A percentile compares a stretch with the other conserved stretches of the same genome.
Conservation (phyloP, 257 asterid genomes). For the Solanum pinnatisectum region DNA sequence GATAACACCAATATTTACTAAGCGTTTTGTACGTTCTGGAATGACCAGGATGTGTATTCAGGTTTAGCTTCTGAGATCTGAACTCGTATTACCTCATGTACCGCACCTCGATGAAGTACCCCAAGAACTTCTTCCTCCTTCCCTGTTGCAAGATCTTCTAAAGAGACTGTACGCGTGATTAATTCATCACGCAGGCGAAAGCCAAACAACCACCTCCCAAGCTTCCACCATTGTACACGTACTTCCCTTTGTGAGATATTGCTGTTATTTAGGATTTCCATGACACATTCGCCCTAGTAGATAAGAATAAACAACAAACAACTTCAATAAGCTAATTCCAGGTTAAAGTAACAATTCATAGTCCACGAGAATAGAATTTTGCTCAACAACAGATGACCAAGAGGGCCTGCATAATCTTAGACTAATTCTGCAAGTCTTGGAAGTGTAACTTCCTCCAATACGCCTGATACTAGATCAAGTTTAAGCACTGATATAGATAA, state of each 20-base stretch:
- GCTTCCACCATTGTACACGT: conserved; percentile 83
- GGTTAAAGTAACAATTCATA: background rate
- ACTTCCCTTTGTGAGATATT: conserved; percentile 55
- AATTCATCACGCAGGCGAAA: conserved; percentile 58
- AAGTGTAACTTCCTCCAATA: background rate
- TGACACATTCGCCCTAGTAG: conserved; percentile 33
- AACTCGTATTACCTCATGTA: conserved; percentile 74
- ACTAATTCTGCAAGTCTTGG: background rate
- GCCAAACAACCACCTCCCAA: conserved; percentile 75
- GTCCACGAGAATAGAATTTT: background rate
- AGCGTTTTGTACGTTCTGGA: conserved; percentile 23
- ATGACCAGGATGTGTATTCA: conserved; percentile 39
- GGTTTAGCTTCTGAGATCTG: conserved; percentile 52
- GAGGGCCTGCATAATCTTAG: background rate
- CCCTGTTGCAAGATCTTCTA: conserved; percentile 34
- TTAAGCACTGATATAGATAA: background rate
- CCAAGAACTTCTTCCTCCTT: conserved; percentile 48
- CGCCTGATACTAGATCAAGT: background rate
- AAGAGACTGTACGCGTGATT: conserved; percentile 31
- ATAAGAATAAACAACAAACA: background rate
- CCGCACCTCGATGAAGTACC: conserved; percentile 72
- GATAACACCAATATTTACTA: background rate
- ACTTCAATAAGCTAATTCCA: background rate
- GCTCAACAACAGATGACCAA: background rate
- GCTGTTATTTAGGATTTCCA: conserved; percentile 34